Percentiles rank a stretch among this genome's conserved stretches.
phyloP scores from a whole-genome alignment of 2,329 filamentous ascomycete species.

The Paecilomyces formosus region DNA sequence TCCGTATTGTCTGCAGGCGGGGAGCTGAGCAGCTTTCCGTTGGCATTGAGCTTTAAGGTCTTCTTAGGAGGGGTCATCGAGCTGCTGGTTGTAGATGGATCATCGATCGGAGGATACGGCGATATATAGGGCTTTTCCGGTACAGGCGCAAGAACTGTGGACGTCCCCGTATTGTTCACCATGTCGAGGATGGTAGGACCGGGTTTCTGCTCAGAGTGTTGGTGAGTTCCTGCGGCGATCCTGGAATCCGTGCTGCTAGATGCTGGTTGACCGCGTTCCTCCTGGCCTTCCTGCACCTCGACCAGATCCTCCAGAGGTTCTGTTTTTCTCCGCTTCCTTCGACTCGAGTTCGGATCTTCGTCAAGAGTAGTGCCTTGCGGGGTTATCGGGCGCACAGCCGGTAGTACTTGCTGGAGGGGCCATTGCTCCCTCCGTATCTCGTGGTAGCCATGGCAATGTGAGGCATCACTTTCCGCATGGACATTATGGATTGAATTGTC shows the following conservation, averaged over 20 bases:
- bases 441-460: neutral
- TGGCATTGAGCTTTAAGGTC: conserved; percentile 32
- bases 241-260: neutral
- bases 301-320: conserved; percentile 9
- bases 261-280: neutral
- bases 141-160: neutral
- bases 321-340: conserved; percentile 30
- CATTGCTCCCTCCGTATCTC: neutral
- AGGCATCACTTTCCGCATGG: neutral
- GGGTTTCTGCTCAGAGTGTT: neutral
- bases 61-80: conserved; percentile 45
- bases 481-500: neutral
- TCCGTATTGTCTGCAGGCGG: conserved; percentile 16
- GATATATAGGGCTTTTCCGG: neutral
- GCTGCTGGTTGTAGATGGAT: neutral
- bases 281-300: neutral
- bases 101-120: neutral
- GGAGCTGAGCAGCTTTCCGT: conserved; percentile 37
- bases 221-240: neutral
- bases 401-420: neutral
- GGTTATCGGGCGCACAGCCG: neutral
- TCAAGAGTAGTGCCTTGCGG: conserved; percentile 11
- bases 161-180: neutral
- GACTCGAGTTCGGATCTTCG: conserved; percentile 23
- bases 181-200: neutral